Conservation (phyloP, 192 early-diverging fungal genomes). For the Phlyctochytrium arcticum region DNA sequence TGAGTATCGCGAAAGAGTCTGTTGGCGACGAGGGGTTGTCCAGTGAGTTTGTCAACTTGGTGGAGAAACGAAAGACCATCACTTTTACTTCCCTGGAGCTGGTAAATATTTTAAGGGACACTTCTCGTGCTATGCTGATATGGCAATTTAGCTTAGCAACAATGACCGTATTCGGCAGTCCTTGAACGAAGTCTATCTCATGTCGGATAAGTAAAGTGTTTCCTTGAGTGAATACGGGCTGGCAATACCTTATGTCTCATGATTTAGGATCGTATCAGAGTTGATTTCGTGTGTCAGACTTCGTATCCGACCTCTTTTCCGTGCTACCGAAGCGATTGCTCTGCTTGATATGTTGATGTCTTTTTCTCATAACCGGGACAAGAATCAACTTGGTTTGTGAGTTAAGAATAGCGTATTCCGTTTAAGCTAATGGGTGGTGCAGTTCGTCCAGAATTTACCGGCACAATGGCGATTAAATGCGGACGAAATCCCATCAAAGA, state of each 20-base stretch:
- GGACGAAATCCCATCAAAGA: constrained; percentile 60
- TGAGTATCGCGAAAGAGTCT: constrained; percentile 43
- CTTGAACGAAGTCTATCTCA: constrained; percentile 74
- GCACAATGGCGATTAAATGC: constrained; percentile 68
- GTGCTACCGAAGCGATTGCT: constrained; percentile 69
- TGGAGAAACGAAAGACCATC: constrained; percentile 55
- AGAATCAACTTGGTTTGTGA: too few species aligned
- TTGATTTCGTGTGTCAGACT: too few species aligned
- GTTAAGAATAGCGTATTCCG: too few species aligned
- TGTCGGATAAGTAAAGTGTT: constrained; percentile 65
- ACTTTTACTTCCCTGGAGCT: constrained; percentile 76
- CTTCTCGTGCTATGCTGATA: too few species aligned
- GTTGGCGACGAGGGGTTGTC: constrained; percentile 47
- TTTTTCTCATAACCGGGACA: constrained; percentile 66
- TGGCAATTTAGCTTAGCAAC: too few species aligned
- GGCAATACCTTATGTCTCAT: too few species aligned
- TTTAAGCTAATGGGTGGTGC: too few species aligned
- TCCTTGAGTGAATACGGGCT: not conserved
- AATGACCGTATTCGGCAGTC: constrained; percentile 81
- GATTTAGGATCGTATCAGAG: too few species aligned
- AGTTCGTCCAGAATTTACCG: constrained; percentile 74
- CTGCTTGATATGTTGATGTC: constrained; percentile 73
- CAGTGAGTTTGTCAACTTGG: constrained; percentile 68
- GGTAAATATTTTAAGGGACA: too few species aligned
- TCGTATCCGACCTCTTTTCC: constrained; percentile 66